Evolutionary conservation across 1,139 yeast species (phyloP).

Genomic region (Suhomyces panamericanus): DNA sequence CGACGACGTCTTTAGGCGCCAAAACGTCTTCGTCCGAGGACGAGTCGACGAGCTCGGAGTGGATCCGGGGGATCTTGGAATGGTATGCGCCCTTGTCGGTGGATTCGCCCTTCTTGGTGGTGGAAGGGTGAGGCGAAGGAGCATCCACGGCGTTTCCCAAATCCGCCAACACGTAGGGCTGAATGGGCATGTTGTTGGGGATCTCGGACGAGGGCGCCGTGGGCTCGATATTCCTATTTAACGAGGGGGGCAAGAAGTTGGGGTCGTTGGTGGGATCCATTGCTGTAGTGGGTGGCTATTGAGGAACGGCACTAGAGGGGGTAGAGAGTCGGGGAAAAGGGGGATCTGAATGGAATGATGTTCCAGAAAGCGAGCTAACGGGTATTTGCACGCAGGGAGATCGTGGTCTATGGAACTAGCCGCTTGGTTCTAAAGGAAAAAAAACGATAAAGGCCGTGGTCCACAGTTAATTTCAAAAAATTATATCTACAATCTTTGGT

Average conservation of each 20-base stretch:
- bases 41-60: slow-evolving; percentile 38
- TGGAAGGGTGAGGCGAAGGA: slow-evolving; percentile 60
- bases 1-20: not conserved
- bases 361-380: not conserved
- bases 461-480: not conserved
- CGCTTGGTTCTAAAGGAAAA: not conserved
- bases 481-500: not conserved
- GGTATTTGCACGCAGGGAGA: not conserved
- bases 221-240: slow-evolving; percentile 59
- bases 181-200: slow-evolving; percentile 74
- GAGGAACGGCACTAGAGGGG: not conserved
- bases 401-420: too few species aligned
- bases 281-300: not conserved
- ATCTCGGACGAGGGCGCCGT: slow-evolving; percentile 72
- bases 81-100: slow-evolving; percentile 23
- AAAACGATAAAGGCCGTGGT: not conserved
- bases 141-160: slow-evolving; percentile 70
- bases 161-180: slow-evolving; percentile 75
- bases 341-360: not conserved
- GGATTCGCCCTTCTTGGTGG: slow-evolving; percentile 14
- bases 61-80: slow-evolving; percentile 44
- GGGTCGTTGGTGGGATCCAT: slow-evolving; percentile 88
- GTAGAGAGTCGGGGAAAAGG: not conserved
- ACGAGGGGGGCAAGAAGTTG: slow-evolving; percentile 70
- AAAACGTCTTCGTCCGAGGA: slow-evolving; percentile 35